Evolutionary conservation across 768 basidiomycete genomes (phyloP).

Genomic region (Tulasnella sp.): DNA sequence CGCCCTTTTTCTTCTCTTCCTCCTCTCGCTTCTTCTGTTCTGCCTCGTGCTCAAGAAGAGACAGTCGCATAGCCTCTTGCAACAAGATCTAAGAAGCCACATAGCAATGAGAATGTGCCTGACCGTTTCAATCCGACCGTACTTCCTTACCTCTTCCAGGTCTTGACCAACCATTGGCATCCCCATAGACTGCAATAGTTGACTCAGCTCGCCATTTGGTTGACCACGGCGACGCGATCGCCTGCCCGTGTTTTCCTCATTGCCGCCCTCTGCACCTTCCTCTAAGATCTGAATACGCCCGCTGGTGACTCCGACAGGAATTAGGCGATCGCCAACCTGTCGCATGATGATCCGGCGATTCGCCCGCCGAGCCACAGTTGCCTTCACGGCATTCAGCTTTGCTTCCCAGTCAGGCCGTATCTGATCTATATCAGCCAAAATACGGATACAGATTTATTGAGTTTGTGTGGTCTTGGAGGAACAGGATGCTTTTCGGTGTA

Average conservation of each 20-base stretch:
- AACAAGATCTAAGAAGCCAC: constrained; percentile 72
- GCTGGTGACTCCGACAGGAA: constrained; percentile 93
- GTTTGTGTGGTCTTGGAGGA: background rate
- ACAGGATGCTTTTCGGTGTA: too few species aligned
- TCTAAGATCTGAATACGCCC: constrained; percentile 57
- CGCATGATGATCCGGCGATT: constrained; percentile 97
- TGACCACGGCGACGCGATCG: constrained; percentile 44
- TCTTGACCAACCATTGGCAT: constrained; percentile 62
- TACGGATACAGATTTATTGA: background rate
- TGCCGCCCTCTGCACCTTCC: constrained; percentile 33
- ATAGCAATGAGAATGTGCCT: constrained; percentile 13
- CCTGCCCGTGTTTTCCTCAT: constrained; percentile 37
- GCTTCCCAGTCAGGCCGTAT: constrained; percentile 98
- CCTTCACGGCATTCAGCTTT: constrained; percentile 86
- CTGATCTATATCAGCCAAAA: too few species aligned
- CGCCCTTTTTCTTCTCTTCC: constrained; percentile 12
- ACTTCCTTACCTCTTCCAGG: constrained; percentile 68
- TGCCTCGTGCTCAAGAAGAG: constrained; percentile 88
- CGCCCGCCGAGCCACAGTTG: constrained; percentile 90
- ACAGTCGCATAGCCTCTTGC: constrained; percentile 97
- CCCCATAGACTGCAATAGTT: constrained; percentile 50
- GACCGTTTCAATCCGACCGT: constrained; percentile 15
- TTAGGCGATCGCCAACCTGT: constrained; percentile 92
- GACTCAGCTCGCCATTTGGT: constrained; percentile 46
- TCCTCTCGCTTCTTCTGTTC: constrained; percentile 50